phyloP scores from a whole-genome alignment of 1,284 basidiomycete species.

The Fomitiporia mediterranea region DNA sequence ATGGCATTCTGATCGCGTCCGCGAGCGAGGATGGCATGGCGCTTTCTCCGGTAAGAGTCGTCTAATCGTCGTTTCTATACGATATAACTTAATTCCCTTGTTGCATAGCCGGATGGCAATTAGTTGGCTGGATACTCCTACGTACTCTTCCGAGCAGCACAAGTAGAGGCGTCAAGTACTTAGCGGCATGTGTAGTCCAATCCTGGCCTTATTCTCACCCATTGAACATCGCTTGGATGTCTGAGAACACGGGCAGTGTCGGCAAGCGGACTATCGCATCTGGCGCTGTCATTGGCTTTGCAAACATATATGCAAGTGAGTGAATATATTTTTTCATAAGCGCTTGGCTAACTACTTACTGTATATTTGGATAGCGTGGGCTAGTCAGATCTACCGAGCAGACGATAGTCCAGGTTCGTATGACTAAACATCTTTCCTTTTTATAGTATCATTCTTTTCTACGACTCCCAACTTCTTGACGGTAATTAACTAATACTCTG shows the following conservation, averaged over 20 bases:
- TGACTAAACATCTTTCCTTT: not conserved
- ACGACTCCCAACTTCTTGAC: not conserved
- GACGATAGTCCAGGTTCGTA: slow-evolving; percentile 35
- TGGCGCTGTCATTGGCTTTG: slow-evolving; percentile 33
- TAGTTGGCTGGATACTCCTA: slow-evolving; percentile 35
- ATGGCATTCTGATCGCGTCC: slow-evolving; percentile 33
- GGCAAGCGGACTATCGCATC: slow-evolving; percentile 35
- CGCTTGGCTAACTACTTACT: not conserved
- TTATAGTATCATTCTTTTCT: no score
- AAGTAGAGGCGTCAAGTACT: slow-evolving; percentile 29
- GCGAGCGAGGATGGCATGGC: slow-evolving; percentile 35
- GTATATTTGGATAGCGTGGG: slow-evolving; percentile 8
- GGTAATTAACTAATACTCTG: no score
- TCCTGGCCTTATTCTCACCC: slow-evolving; percentile 38
- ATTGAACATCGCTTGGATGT: slow-evolving; percentile 38
- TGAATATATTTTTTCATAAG: not conserved
- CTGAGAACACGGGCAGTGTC: slow-evolving; percentile 37
- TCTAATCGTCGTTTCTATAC: not conserved
- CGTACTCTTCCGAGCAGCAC: slow-evolving; percentile 30
- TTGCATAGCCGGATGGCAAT: slow-evolving; percentile 33
- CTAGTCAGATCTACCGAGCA: slow-evolving; percentile 33
- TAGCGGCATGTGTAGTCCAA: slow-evolving; percentile 34
- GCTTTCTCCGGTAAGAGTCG: slow-evolving; percentile 31
- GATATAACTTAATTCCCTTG: not conserved
- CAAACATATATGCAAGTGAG: slow-evolving; percentile 30